Evolutionary conservation across 2,329 filamentous ascomycete species (phyloP).

Genomic region (Fragosphaeria purpurea): DNA sequence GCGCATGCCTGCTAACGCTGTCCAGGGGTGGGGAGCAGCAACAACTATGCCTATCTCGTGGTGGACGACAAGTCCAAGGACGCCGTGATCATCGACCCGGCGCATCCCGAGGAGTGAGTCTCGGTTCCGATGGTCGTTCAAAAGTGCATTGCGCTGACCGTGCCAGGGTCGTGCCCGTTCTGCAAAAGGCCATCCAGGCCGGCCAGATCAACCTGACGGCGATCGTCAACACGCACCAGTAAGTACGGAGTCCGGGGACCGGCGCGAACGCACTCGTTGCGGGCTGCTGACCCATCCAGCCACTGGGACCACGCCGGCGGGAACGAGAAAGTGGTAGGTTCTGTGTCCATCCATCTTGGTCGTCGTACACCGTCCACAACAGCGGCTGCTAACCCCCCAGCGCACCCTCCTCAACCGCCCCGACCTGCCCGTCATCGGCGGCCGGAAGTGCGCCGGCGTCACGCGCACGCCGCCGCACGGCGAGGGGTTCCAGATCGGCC

Average conservation of each 20-base stretch:
- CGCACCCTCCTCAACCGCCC: constrained; percentile 40
- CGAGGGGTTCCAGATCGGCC: constrained; percentile 72
- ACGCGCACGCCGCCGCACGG: constrained; percentile 66
- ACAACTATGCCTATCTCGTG: constrained; percentile 82
- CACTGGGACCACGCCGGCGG: constrained; percentile 93
- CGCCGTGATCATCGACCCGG: constrained; percentile 70
- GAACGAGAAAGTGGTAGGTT: constrained; percentile 75
- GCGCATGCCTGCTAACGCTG: too few species aligned
- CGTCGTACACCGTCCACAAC: too few species aligned
- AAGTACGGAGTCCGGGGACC: constrained; percentile 25
- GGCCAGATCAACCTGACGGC: constrained; percentile 73
- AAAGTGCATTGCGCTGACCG: not conserved
- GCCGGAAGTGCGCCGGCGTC: constrained; percentile 68
- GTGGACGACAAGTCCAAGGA: constrained; percentile 70
- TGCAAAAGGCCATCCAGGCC: constrained; percentile 62
- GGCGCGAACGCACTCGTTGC: too few species aligned
- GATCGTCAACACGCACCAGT: constrained; percentile 98
- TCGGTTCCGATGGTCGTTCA: not conserved
- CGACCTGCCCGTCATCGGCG: constrained; percentile 70
- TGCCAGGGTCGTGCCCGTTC: constrained; percentile 45
- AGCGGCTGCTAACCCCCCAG: constrained; percentile 12
- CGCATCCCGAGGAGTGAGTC: constrained; percentile 63
- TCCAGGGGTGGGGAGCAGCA: constrained; percentile 64
- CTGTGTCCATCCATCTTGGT: constrained; percentile 30
- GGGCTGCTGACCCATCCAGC: constrained; percentile 32